Base-by-base conservation (phyloP, 108 stramenopile genomes). In the Conticribra weissflogii region DNA sequence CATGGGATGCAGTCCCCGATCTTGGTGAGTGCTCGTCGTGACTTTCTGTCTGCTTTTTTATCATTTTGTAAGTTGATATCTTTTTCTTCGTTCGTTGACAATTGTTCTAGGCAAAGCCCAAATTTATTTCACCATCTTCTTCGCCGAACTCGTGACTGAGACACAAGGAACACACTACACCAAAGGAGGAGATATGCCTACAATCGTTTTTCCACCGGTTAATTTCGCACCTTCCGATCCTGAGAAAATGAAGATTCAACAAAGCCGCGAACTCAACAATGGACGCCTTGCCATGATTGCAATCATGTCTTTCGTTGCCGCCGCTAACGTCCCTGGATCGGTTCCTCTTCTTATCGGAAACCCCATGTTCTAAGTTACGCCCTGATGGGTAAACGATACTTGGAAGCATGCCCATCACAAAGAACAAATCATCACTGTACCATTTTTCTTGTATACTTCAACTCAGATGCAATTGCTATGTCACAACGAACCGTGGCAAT, bases 251-350 rank as follows among this genome's bases (percentile, higher is more conserved):
- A 58, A 72, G 66, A 53, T 25, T 3, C 23, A 68, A 51, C 56
- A 66, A 34, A 53, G 57, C 59, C 28, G 72, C 25, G 79, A 80
- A 50, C 60, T 80, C 29, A 80, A 80, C 67, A 74, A 80, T 32
- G 79, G 79, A 66, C 77, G 81, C 61, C 72, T 87, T 67, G 88
- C 88, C 53, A 92, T 89, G 88, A 89, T 92, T 65, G 87, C 70
- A 49, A 89, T 89, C 82, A 88, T 92, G 88, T 74, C 78, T 49
- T 89, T 89, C 82, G 75, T 86, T 50, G 76, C 85, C 33, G 86
- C 86, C 23, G 76, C 79, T 80, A 83, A 77, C 48, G 71, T 91
- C 34, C 86, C 86, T 14, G 90, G 87, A 74, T 83, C 84, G 15
- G 87, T 88, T 49, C 87, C 87, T 27, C 74, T 66, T n/a, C 72